These are phyloP conservation scores for Backusella morwellensis DNA, from an alignment of 192 early-diverging fungal species.

Conservation along the genomic window DNA sequence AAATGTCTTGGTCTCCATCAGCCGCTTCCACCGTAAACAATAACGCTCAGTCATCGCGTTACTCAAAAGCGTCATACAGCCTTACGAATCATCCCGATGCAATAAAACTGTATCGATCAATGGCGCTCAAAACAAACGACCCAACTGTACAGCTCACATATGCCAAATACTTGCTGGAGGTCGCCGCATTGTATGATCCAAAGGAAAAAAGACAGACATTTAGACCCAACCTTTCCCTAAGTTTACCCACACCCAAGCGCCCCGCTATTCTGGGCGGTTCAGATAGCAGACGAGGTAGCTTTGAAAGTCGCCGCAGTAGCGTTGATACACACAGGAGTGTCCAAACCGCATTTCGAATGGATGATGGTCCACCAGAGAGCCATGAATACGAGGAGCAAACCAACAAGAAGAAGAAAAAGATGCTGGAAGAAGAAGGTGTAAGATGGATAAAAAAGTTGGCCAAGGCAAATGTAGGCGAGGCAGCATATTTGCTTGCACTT, in stretches of 20 bases:
- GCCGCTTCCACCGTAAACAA: neutral
- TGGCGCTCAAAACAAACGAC: conserved; percentile 77
- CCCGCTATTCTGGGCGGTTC: neutral
- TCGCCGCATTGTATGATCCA: conserved; percentile 45
- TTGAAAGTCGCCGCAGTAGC: conserved; percentile 7
- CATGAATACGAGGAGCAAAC: neutral
- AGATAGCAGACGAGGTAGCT: neutral
- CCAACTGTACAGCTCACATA: conserved; percentile 68
- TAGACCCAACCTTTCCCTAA: conserved; percentile 1
- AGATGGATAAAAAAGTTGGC: conserved; percentile 71
- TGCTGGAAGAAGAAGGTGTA: conserved; percentile 53
- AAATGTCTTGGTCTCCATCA: neutral
- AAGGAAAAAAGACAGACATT: neutral
- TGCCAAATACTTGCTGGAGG: conserved; percentile 75
- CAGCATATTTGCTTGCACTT: conserved; percentile 65
- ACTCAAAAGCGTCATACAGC: conserved; percentile 26
- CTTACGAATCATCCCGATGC: conserved; percentile 29
- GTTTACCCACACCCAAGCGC: neutral
- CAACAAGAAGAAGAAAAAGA: conserved; percentile 13
- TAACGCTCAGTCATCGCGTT: neutral
- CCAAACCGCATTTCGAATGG: neutral
- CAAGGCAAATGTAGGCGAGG: conserved; percentile 65
- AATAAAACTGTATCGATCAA: conserved; percentile 69
- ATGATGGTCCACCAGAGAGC: neutral
- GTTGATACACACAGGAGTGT: neutral